phyloP scores from a whole-genome alignment of 495 filamentous ascomycete genomes.

The Xylaria venustula region DNA sequence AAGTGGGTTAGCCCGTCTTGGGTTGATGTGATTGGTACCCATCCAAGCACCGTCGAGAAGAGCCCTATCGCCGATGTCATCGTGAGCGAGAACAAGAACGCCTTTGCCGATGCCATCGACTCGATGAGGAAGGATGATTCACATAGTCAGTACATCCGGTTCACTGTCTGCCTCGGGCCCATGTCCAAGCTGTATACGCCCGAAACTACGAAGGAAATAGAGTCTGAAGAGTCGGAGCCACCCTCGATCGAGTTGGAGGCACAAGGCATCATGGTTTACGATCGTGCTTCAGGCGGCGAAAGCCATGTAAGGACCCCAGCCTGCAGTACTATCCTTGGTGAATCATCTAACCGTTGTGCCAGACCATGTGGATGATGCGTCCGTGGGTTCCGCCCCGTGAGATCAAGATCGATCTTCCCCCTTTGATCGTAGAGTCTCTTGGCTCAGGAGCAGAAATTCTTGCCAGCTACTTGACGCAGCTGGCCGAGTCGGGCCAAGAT shows the following conservation, averaged over 20 bases:
- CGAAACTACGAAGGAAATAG: slow-evolving; percentile 46
- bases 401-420: slow-evolving; percentile 91
- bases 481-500: slow-evolving; percentile 81
- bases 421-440: slow-evolving; percentile 87
- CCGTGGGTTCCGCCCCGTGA: slow-evolving; percentile 86
- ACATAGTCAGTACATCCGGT: slow-evolving; percentile 86
- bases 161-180: slow-evolving; percentile 72
- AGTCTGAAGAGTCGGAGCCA: slow-evolving; percentile 42
- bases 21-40: slow-evolving; percentile 85
- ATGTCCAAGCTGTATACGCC: slow-evolving; percentile 62
- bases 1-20: slow-evolving; percentile 98
- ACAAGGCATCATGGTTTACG: slow-evolving; percentile 97
- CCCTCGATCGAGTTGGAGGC: slow-evolving; percentile 79
- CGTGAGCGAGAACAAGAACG: slow-evolving; percentile 67
- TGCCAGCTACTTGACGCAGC: slow-evolving; percentile 83
- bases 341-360: slow-evolving; percentile 19
- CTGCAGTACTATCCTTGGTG: background rate
- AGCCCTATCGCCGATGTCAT: slow-evolving; percentile 78
- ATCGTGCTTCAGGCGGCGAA: slow-evolving; percentile 77
- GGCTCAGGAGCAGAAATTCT: slow-evolving; percentile 93
- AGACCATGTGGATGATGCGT: slow-evolving; percentile 99
- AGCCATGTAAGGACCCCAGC: slow-evolving; percentile 73
- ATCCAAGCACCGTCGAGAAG: slow-evolving; percentile 69
- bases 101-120: slow-evolving; percentile 79
- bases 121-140: slow-evolving; percentile 92